These are phyloP conservation scores for Fagopyrum esculentum DNA, from an alignment of 148 eudicot species.

Conservation along the genomic window DNA sequence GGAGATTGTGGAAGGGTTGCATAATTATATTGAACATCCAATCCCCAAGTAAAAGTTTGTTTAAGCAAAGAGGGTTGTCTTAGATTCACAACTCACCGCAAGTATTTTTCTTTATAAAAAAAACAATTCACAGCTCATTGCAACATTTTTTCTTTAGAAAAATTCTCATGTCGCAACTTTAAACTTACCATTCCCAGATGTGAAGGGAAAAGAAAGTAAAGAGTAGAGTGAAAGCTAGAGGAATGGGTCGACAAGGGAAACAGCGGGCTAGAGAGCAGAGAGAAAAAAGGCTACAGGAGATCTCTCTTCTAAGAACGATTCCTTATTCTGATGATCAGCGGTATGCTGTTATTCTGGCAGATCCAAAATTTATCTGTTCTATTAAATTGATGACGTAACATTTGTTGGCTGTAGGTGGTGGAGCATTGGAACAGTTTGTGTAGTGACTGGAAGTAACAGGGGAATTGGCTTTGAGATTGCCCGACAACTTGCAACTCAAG, in stretches of 20 bases:
- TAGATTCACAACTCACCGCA: not conserved
- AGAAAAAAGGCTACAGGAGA: slow-evolving; percentile 73
- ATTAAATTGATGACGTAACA: not conserved
- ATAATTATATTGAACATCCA: not conserved
- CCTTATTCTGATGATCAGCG: slow-evolving; percentile 83
- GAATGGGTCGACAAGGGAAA: slow-evolving; percentile 25
- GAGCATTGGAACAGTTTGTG: slow-evolving; percentile 66
- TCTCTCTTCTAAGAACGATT: slow-evolving; percentile 79
- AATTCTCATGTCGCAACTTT: not conserved
- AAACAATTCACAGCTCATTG: not conserved
- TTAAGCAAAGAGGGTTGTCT: not conserved
- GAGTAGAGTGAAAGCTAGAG: not conserved
- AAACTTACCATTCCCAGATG: not conserved
- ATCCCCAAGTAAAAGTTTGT: not conserved
- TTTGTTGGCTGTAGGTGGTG: slow-evolving; percentile 61
- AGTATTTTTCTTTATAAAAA: not conserved
- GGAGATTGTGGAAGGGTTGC: not conserved
- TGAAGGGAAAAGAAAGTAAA: not conserved
- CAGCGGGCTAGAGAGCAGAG: slow-evolving; percentile 55
- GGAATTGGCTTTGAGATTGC: slow-evolving; percentile 95
- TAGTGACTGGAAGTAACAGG: slow-evolving; percentile 93
- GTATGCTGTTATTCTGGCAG: slow-evolving; percentile 21
- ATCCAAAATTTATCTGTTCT: not conserved
- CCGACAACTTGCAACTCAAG: slow-evolving; percentile 71
- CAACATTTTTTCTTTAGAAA: not conserved